Conservation (phyloP, 78 protist genomes). For the Guillardia theta region DNA sequence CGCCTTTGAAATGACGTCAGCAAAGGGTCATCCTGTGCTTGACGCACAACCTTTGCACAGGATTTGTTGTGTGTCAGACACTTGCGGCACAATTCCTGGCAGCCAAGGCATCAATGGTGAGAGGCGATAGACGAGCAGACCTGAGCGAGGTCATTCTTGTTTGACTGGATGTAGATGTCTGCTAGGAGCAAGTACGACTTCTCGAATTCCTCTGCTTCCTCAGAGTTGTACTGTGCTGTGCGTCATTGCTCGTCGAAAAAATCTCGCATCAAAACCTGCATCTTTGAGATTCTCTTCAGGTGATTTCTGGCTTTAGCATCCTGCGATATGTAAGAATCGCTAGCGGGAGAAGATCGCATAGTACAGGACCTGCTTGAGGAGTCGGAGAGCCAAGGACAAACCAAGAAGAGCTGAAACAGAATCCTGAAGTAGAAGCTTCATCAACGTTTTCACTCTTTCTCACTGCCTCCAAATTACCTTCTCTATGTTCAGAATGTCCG, state of each 20-base stretch:
- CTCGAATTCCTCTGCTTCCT: conserved; percentile 64
- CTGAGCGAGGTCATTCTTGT: conserved; percentile 47
- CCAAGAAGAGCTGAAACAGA: conserved; percentile 43
- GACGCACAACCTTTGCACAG: too few relatives aligned
- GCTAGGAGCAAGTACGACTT: conserved; percentile 67
- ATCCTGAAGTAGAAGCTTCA: too few relatives aligned
- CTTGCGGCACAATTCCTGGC: conserved; percentile 62
- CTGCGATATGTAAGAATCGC: conserved; percentile 15
- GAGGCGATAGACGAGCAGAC: background rate
- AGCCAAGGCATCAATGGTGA: conserved; percentile 41
- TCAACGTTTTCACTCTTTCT: too few relatives aligned
- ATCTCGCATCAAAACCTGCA: too few relatives aligned
- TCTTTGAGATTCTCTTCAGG: conserved; percentile 67
- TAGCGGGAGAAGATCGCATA: background rate
- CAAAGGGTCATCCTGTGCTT: too few relatives aligned
- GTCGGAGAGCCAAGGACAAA: conserved; percentile 46
- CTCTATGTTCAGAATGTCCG: background rate
- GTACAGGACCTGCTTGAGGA: background rate
- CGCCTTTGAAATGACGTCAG: too few relatives aligned
- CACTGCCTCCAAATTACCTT: too few relatives aligned
- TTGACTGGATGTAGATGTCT: conserved; percentile 65
- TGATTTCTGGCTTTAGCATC: conserved; percentile 73
- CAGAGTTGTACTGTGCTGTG: conserved; percentile 34
- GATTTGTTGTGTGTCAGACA: conserved; percentile 57
- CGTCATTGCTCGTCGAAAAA: too few relatives aligned